These are phyloP conservation scores for Crithidia bombi DNA, from an alignment of 208 protist species.

Conservation along the genomic window DNA sequence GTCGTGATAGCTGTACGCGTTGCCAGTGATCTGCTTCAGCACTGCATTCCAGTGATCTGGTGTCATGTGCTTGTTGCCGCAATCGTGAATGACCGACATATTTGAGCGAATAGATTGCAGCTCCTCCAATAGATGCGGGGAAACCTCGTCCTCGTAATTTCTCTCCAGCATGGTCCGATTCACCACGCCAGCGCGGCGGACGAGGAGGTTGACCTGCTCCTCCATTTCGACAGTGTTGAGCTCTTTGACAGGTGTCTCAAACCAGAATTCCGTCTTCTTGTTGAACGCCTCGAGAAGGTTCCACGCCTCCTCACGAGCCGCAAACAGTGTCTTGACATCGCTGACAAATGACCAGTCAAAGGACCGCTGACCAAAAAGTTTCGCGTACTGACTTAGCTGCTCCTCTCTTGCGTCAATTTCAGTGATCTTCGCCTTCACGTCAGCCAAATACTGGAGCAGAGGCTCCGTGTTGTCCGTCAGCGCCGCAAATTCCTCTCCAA, in stretches of 20 bases:
- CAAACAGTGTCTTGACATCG: constrained; percentile 62
- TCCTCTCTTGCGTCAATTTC: constrained; percentile 74
- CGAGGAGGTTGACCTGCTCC: constrained; percentile 83
- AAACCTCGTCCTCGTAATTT: constrained; percentile 86
- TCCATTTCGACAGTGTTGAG: constrained; percentile 87
- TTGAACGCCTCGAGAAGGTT: constrained; percentile 80
- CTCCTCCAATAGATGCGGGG: constrained; percentile 77
- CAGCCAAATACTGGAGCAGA: constrained; percentile 84
- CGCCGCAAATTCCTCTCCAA: constrained; percentile 85
- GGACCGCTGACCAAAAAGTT: constrained; percentile 76
- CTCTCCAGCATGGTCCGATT: constrained; percentile 82
- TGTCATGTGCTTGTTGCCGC: constrained; percentile 94
- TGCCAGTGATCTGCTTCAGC: constrained; percentile 86
- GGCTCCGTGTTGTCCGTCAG: constrained; percentile 83
- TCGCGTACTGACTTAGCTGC: constrained; percentile 83
- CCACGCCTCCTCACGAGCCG: constrained; percentile 84
- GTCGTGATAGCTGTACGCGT: constrained; percentile 88
- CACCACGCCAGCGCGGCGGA: constrained; percentile 64
- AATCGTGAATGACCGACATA: constrained; percentile 92
- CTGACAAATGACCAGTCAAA: constrained; percentile 87
- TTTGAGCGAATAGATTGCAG: constrained; percentile 77
- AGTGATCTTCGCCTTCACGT: constrained; percentile 76
- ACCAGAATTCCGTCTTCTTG: constrained; percentile 87
- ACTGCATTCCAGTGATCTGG: constrained; percentile 91
- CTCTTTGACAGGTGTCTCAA: constrained; percentile 78